Evolutionary conservation across 148 eudicot species (phyloP).

Genomic region (Cornus controversa): DNA sequence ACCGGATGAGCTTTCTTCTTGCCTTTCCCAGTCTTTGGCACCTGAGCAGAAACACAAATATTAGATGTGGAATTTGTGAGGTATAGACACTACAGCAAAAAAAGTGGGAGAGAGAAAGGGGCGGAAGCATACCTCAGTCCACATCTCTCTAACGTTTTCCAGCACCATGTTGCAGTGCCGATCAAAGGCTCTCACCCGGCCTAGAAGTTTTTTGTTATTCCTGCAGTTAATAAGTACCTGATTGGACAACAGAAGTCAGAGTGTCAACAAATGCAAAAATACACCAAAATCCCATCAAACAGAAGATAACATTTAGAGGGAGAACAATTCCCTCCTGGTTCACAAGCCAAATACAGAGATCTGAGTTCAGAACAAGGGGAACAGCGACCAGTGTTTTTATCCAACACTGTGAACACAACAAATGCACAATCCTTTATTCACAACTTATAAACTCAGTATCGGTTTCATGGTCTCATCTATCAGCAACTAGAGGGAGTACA

Average conservation of each 20-base stretch:
- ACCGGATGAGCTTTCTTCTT: slow-evolving; percentile 92
- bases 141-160: slow-evolving; percentile 83
- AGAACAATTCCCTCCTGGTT: background rate
- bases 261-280: background rate
- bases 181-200: slow-evolving; percentile 78
- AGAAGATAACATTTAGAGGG: background rate
- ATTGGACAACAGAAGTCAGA: no score
- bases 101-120: background rate
- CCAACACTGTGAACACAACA: background rate
- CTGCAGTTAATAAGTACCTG: slow-evolving; percentile 95
- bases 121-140: slow-evolving; percentile 69
- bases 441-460: background rate
- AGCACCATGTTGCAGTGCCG: slow-evolving; percentile 81
- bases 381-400: background rate
- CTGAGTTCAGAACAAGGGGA: background rate
- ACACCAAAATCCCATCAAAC: background rate
- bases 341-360: background rate
- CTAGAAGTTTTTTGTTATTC: slow-evolving; percentile 79
- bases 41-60: slow-evolving; percentile 31
- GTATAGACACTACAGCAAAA: background rate
- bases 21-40: slow-evolving; percentile 94
- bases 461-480: background rate
- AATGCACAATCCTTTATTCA: background rate
- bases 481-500: background rate
- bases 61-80: background rate